Base-by-base conservation (phyloP, 768 basidiomycete genomes). In the Fomitopsis serialis region DNA sequence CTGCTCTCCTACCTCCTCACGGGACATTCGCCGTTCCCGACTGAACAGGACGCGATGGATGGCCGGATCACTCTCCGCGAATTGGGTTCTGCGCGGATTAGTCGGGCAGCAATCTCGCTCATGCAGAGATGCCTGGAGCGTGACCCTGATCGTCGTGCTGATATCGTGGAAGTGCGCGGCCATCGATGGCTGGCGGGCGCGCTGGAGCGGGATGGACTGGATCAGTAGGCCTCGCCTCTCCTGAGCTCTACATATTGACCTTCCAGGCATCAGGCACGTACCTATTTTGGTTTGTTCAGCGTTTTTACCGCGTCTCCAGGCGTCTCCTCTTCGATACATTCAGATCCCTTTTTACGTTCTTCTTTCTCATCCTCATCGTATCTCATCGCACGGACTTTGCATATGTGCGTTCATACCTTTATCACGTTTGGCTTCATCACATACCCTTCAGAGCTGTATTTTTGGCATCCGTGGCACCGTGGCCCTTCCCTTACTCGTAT, bases 1-100 rank as follows among this genome's bases (percentile, higher is more conserved):
- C 81, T 99, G 52, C 84, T 99, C 61, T 96, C 92, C 44, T 97
- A 93, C 66, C 79, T 99, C 52, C 80, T 99, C 48, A 95, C 92
- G 19, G 96, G 96, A 2, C 77, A 88, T 55, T 89, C 96, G 17
- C 95, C 95, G 2, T 99, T 98, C 67, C 90, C 92, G 45, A 89
- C 89, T 17, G 87, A 88, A 58, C 80, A 84, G 62, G 87, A 90
- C 62, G 85, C 87, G n/a, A 75, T 84, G 24, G 76, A 81, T 12
- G 89, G 88, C 9, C 78, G 71, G 15, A 78, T 90, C 22, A 68
- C 77, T 48, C 72, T 89, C 54, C 57, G 61, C 52, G 56, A 61
- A 54, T 51, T 56, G 24, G 58, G 57, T 11, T 24, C 37, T 22
- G 55, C 53, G 35, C 60, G 43, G 34, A 55, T 57, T 25, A 65